Conservation (phyloP, 129 eudicot genomes). For the Artemisia annua region DNA sequence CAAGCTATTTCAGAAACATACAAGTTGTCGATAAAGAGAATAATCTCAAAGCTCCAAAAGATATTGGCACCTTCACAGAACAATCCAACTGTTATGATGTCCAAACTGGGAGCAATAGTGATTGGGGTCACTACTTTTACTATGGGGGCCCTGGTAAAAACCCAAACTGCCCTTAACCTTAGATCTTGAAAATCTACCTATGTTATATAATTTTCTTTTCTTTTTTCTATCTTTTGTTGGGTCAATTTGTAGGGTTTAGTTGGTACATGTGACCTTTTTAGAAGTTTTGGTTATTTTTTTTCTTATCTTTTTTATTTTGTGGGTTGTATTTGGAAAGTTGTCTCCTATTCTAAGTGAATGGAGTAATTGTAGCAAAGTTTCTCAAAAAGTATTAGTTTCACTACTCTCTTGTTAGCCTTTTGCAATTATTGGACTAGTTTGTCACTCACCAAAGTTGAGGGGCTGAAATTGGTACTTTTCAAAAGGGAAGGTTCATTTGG, state of each 20-base stretch:
- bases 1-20: slow-evolving; percentile 83
- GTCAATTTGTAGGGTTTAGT: slow-evolving; percentile 35
- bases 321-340: slow-evolving; percentile 29
- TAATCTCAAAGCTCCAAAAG: slow-evolving; percentile 76
- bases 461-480: slow-evolving; percentile 16
- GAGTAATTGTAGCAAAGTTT: slow-evolving; percentile 47
- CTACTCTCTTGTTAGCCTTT: slow-evolving; percentile 24
- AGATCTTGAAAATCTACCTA: slow-evolving; percentile 23
- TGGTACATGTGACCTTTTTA: slow-evolving; percentile 40
- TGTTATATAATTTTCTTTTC: slow-evolving; percentile 39
- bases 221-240: slow-evolving; percentile 10
- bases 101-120: slow-evolving; percentile 75
- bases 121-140: slow-evolving; percentile 87
- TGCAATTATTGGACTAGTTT: slow-evolving; percentile 16
- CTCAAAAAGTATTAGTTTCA: slow-evolving; percentile 33
- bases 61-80: slow-evolving; percentile 78
- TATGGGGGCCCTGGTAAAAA: slow-evolving; percentile 94
- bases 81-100: slow-evolving; percentile 90
- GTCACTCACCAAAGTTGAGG: slow-evolving; percentile 19
- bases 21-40: slow-evolving; percentile 77
- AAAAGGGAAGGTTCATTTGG: slow-evolving; percentile 11
- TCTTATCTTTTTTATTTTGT: slow-evolving; percentile 15
- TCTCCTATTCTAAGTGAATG: slow-evolving; percentile 37
- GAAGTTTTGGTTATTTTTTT: slow-evolving; percentile 44
- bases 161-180: slow-evolving; percentile 60